These are phyloP conservation scores for Dianthus caryophyllus DNA, from an alignment of 148 eudicot genomes.

Conservation along the genomic window DNA sequence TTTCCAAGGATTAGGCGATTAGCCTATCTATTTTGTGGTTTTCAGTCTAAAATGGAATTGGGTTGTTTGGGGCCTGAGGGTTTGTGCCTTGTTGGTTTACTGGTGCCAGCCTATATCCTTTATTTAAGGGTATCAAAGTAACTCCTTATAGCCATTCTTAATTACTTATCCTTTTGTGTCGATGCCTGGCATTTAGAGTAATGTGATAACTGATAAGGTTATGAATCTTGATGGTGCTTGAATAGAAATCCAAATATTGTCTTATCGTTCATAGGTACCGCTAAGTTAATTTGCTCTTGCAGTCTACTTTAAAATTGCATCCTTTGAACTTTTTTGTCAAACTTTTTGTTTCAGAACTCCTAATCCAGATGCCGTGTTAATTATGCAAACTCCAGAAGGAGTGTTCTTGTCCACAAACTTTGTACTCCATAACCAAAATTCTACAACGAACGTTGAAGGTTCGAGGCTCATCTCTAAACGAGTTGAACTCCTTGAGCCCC, in stretches of 20 bases:
- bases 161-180: no score
- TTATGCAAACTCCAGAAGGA: conserved; percentile 72
- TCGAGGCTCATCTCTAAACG: conserved; percentile 54
- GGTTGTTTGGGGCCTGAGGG: background rate
- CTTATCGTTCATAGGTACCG: background rate
- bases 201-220: background rate
- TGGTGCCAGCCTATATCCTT: background rate
- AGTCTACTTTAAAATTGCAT: background rate
- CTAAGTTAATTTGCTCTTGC: background rate
- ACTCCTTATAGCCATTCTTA: background rate
- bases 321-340: conserved; percentile 1
- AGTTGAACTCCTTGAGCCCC: conserved; percentile 36
- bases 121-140: background rate
- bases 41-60: background rate
- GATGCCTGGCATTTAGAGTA: background rate
- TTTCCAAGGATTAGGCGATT: no score
- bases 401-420: conserved; percentile 50
- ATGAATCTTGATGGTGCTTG: background rate
- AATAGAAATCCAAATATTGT: background rate
- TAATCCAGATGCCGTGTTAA: conserved; percentile 60
- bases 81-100: background rate
- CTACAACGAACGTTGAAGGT: conserved; percentile 40
- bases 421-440: conserved; percentile 52
- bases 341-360: conserved; percentile 50
- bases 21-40: background rate